A percentile compares a stretch with the other conserved stretches of the same genome.
Conservation (phyloP, 768 basidiomycete species). For the Filobasidium wieringae region DNA sequence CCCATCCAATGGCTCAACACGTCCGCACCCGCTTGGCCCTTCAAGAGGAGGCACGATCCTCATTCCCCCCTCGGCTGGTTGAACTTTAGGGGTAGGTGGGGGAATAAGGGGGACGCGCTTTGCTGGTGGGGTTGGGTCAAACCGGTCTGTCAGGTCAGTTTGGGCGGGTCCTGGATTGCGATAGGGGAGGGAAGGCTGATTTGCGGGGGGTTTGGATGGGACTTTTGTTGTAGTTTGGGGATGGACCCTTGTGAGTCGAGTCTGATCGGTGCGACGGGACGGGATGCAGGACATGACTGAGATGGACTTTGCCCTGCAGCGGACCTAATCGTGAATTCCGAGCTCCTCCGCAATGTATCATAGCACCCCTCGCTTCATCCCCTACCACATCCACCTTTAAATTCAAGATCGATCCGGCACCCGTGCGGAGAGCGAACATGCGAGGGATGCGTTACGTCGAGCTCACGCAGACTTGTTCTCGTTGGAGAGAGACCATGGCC, state of each 20-base stretch:
- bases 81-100: slow-evolving; percentile 27
- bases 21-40: slow-evolving; percentile 1
- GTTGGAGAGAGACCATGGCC: slow-evolving; percentile 10
- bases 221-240: background rate
- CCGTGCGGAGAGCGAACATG: slow-evolving; percentile 8
- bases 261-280: no score
- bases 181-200: no score
- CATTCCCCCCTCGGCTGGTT: slow-evolving; percentile 21
- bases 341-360: slow-evolving; percentile 24
- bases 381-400: slow-evolving; percentile 17
- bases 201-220: no score
- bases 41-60: slow-evolving; percentile 9
- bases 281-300: no score
- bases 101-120: slow-evolving; percentile 26
- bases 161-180: no score
- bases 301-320: background rate
- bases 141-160: slow-evolving; percentile 25
- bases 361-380: slow-evolving; percentile 13
- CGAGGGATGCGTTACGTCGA: slow-evolving; percentile 15
- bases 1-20: slow-evolving; percentile 20
- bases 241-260: background rate
- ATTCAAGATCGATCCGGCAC: slow-evolving; percentile 15
- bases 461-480: slow-evolving; percentile 22
- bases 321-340: slow-evolving; percentile 28
- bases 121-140: slow-evolving; percentile 27